Conservation (phyloP, 1,139 yeast genomes). For the Lodderomyces oxycetoniae region DNA sequence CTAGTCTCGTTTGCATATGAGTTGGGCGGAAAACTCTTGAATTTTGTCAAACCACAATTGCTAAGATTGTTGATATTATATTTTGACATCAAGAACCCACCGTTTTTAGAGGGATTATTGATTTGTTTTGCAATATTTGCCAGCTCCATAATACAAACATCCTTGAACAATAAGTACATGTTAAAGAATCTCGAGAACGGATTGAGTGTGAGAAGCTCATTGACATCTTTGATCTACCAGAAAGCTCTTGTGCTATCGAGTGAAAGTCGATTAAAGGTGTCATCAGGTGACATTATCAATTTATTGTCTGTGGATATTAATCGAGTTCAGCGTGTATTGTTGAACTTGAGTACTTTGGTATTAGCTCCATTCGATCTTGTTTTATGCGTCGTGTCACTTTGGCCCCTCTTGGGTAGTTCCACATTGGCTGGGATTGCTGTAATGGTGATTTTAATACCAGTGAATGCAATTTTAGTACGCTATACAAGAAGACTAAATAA, state of each 20-base stretch:
- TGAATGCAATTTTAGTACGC: conserved; percentile 36
- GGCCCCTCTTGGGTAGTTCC: conserved; percentile 27
- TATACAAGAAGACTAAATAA: conserved; percentile 46
- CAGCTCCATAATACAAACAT: conserved; percentile 42
- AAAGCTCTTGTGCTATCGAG: conserved; percentile 29
- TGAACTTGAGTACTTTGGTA: conserved; percentile 22
- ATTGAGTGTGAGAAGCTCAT: conserved; percentile 47
- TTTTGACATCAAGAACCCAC: conserved; percentile 37
- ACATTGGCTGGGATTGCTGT: conserved; percentile 28
- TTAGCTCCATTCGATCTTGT: conserved; percentile 25
- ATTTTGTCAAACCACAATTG: conserved; percentile 55
- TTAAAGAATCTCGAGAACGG: conserved; percentile 50
- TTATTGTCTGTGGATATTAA: conserved; percentile 31
- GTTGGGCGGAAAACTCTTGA: conserved; percentile 38
- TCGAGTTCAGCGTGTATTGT: conserved; percentile 20
- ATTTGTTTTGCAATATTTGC: conserved; percentile 49
- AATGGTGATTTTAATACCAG: conserved; percentile 26
- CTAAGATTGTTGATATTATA: conserved; percentile 43
- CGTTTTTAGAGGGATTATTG: conserved; percentile 47
- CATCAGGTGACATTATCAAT: conserved; percentile 33
- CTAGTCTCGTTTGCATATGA: conserved; percentile 42
- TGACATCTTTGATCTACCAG: conserved; percentile 45
- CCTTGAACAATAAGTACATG: conserved; percentile 49
- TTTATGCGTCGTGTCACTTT: conserved; percentile 21
- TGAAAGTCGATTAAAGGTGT: conserved; percentile 24